Evolutionary conservation across 805 yeast genomes (phyloP).

Genomic region (Nakazawaea ishiwadae): DNA sequence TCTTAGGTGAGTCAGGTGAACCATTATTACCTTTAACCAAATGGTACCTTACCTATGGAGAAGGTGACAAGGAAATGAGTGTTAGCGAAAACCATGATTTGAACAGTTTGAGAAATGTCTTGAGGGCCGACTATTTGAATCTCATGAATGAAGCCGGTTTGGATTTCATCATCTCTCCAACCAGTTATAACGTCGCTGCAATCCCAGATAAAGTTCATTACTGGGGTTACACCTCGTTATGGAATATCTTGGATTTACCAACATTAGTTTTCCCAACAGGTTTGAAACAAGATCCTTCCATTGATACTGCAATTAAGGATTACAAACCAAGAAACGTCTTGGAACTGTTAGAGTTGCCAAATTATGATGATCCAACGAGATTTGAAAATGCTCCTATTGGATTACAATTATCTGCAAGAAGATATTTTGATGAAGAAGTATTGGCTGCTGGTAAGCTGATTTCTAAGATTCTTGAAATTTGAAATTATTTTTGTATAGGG

Average conservation of each 20-base stretch:
- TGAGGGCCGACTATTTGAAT: conserved; percentile 46
- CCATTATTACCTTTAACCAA: conserved; percentile 55
- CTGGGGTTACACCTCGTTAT: conserved; percentile 72
- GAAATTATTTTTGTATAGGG: not conserved
- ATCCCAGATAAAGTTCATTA: conserved; percentile 52
- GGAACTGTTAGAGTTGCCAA: conserved; percentile 27
- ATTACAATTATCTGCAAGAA: conserved; percentile 44
- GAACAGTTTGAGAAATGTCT: conserved; percentile 44
- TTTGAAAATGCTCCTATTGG: conserved; percentile 45
- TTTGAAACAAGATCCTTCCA: conserved; percentile 35
- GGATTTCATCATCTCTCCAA: conserved; percentile 60
- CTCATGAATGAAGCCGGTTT: conserved; percentile 44
- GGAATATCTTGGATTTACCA: conserved; percentile 66
- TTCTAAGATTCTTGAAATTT: conserved; percentile 19
- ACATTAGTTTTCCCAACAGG: conserved; percentile 57
- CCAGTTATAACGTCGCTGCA: conserved; percentile 64
- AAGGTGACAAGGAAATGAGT: conserved; percentile 43
- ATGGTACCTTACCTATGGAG: conserved; percentile 47
- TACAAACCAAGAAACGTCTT: conserved; percentile 18
- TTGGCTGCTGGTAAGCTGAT: conserved; percentile 41
- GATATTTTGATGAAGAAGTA: conserved; percentile 45
- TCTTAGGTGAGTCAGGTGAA: conserved; percentile 57
- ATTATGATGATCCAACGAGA: conserved; percentile 28
- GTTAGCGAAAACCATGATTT: conserved; percentile 43
- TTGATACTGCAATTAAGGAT: conserved; percentile 18